phyloP scores from a whole-genome alignment of 2,329 filamentous ascomycete species.

The Fusarium sp. region DNA sequence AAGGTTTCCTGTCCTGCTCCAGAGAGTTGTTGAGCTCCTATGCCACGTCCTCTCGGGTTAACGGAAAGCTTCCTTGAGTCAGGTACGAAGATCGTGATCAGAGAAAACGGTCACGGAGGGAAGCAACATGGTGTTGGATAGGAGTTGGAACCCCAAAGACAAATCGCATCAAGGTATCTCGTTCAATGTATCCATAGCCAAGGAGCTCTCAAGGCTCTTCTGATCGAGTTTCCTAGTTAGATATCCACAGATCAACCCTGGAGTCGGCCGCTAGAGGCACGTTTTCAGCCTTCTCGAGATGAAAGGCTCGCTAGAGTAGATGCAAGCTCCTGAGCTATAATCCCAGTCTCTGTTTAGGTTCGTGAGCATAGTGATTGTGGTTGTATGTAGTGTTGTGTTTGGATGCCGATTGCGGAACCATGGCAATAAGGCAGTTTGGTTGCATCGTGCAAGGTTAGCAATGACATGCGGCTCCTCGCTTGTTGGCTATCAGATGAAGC shows the following conservation, averaged over 20 bases:
- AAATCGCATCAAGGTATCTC: background rate
- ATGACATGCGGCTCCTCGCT: slow-evolving; percentile 28
- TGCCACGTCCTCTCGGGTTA: slow-evolving; percentile 4
- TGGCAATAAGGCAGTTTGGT: slow-evolving; percentile 1
- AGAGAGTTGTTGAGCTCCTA: background rate
- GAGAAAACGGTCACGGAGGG: background rate
- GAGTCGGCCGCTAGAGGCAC: slow-evolving; percentile 9
- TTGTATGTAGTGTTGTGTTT: background rate
- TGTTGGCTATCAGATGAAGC: slow-evolving; percentile 20
- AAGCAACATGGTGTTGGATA: slow-evolving; percentile 1
- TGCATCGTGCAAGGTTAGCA: background rate
- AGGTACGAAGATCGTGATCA: slow-evolving; percentile 27
- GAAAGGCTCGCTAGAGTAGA: slow-evolving; percentile 4
- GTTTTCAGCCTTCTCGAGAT: slow-evolving; percentile 14
- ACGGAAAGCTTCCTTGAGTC: slow-evolving; percentile 24
- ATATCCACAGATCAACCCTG: slow-evolving; percentile 11
- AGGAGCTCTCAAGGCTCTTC: background rate
- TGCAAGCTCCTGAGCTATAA: background rate
- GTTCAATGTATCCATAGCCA: slow-evolving; percentile 1
- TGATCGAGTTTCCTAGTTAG: background rate
- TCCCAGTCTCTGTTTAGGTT: background rate
- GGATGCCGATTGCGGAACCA: slow-evolving; percentile 11
- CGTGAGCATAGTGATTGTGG: background rate
- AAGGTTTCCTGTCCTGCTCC: slow-evolving; percentile 14
- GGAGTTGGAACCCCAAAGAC: background rate